These are phyloP conservation scores for Sherardia arvensis DNA, from an alignment of 257 asterid species.

Conservation along the genomic window DNA sequence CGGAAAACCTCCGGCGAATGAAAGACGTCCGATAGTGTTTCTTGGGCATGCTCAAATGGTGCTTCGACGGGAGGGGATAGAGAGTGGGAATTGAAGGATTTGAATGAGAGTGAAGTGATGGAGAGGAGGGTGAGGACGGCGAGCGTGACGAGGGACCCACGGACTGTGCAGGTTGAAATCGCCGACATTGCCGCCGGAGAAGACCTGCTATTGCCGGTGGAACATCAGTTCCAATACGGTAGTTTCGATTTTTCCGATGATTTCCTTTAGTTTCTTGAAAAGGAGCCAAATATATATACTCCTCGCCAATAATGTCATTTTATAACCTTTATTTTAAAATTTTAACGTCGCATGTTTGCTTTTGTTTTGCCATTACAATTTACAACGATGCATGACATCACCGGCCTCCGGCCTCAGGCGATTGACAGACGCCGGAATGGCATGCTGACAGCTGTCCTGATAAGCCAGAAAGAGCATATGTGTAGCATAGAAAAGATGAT, in stretches of 20 bases:
- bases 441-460: not conserved
- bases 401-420: too few relatives aligned
- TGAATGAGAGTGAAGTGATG: constrained; percentile 56
- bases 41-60: constrained; percentile 17
- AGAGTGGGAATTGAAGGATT: constrained; percentile 47
- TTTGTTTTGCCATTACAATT: too few relatives aligned
- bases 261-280: too few relatives aligned
- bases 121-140: constrained; percentile 57
- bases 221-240: too few relatives aligned
- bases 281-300: too few relatives aligned
- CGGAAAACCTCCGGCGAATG: constrained; percentile 61
- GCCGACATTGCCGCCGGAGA: constrained; percentile 91
- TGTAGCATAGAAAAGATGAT: not conserved
- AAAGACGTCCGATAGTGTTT: constrained; percentile 35
- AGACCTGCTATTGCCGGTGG: too few relatives aligned
- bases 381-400: too few relatives aligned
- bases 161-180: constrained; percentile 42
- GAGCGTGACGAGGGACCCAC: constrained; percentile 62
- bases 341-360: too few relatives aligned
- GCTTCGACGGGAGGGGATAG: constrained; percentile 20
- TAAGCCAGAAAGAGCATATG: not conserved
- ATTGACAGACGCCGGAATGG: not conserved
- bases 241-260: too few relatives aligned
- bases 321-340: too few relatives aligned
- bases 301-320: too few relatives aligned